phyloP scores from a whole-genome alignment of 768 basidiomycete species.

The Daedalea quercina region DNA sequence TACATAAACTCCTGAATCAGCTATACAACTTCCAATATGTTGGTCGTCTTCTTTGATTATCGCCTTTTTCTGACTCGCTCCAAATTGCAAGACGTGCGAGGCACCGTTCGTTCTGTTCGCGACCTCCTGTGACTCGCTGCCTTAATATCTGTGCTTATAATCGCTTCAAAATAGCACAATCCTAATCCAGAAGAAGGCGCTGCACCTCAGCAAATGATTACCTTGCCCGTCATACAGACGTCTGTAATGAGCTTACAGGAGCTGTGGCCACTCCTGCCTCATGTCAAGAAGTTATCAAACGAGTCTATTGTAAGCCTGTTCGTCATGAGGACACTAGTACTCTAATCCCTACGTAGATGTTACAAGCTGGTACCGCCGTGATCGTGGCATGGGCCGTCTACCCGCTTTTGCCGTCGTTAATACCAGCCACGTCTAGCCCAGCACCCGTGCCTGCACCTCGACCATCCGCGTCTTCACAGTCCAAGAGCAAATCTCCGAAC shows the following conservation, averaged over 20 bases:
- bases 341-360: neutral
- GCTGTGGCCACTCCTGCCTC: constrained; percentile 17
- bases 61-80: neutral
- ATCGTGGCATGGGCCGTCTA: constrained; percentile 11
- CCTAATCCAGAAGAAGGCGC: constrained; percentile 9
- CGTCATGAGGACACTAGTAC: neutral
- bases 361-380: constrained; percentile 2
- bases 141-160: neutral
- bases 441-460: neutral
- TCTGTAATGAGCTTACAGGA: constrained; percentile 21
- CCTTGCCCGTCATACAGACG: constrained; percentile 20
- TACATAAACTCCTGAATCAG: too few relatives aligned
- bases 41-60: neutral
- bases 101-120: too few relatives aligned
- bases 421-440: neutral
- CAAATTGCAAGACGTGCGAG: too few relatives aligned
- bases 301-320: neutral
- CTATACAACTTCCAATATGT: too few relatives aligned
- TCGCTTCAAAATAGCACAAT: constrained; percentile 8
- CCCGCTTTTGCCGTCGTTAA: constrained; percentile 6
- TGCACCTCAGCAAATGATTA: constrained; percentile 18
- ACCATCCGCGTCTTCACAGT: neutral
- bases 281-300: neutral
- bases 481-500: constrained; percentile 2
- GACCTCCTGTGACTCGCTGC: too few relatives aligned